Base-by-base conservation (phyloP, 2,329 filamentous ascomycete genomes). In the Colletotrichum sojae region DNA sequence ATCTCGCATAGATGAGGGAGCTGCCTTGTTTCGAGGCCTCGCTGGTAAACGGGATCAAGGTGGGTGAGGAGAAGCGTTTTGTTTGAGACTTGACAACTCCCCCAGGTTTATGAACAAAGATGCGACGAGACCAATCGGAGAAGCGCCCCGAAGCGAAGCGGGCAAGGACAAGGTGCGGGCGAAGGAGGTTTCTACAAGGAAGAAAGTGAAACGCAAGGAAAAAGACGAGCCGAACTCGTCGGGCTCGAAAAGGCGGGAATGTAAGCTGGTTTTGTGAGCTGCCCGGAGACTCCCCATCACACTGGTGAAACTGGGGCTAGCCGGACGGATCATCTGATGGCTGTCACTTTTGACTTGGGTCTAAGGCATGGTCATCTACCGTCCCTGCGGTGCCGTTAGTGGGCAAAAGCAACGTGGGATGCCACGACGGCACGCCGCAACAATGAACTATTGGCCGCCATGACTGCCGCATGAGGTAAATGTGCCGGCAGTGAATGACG, bases 391-490 rank as follows among this genome's bases (percentile, higher is more conserved):
- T 61, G 58, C 57, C 61, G 39, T 69, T 53, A 60, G 66, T 64
- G 69, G 36, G 20, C 56, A 67, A 69, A 69, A 69, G 67, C 67
- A 69, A 69, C 56, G 63, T 61, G 67, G 67, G 62, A 56, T 65
- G 45, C 22, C 53, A 69, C 55, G 46, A 55, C 60, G 55, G 69
- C 31, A 61, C 60, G 61, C 56, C 52, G 59, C 69, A 48, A 58
- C n/a, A 49, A 48, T 66, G 62, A 57, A 71, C 69, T 71, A 71
- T 67, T 63, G 67, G 56, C 31, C 67, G 67, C 69, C 67, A 67
- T 67, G 54, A 54, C 57, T 63, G 67, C 57, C 69, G 57, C 48
- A 58, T 68, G 46, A 62, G 61, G 66, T 40, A 66, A 40, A 54
- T 46, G 39, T 63, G 46, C 54, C 67, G 64, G 64, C 64, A 70